Evolutionary conservation across 2,329 filamentous ascomycete genomes (phyloP), one percentile per base, ranked within the genome.

Genomic region (Sporothrix pseudoabietina): DNA sequence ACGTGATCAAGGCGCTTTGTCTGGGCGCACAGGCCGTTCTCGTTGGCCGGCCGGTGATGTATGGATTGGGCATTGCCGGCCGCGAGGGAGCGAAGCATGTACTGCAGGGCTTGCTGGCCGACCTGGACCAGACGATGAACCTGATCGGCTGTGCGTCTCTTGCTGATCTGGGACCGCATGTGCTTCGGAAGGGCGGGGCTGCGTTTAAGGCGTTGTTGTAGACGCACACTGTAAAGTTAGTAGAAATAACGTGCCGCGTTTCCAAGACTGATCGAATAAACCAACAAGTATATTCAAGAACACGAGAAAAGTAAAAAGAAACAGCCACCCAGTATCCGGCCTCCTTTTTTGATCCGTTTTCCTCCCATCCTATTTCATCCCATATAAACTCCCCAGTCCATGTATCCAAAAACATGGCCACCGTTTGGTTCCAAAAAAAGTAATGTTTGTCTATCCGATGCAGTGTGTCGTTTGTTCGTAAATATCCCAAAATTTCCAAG

Each of bases 1-100:
- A 90, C 77, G 82, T 89, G 12, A 85, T 89, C 80, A 89, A 89
- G 78, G 87, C 87, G 0, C 78, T 86, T 81, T 78, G 84, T 80
- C 73, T 87, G 80, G 84, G 88, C 1, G 89, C 87, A 0, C 85
- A 88, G 76, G 86, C 83, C 2, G 87, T 90, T 1, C 80, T 89
- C 14, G 83, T 90, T 10, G 87, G 87, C 2, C 80, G 88, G 72
- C 88, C 88, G 4, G 87, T 84, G 30, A 84, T 90, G 16, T 90
- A 89, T 77, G 87, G 88, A 0, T 79, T 90, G 16, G 85, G 84
- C 1, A 83, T 89, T 30, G 85, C 83, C 5, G 88, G 88, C 5
- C 83, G 85, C 76, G 81, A 84, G 55, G 88, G 89, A 10, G 88
- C 87, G 1, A 84, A 84, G 74, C 81, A 86, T 69, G 84, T 86